Percentiles rank a stretch among this genome's conserved stretches.
These are phyloP conservation scores for Trichosporon asahii DNA, from an alignment of 1,284 basidiomycete genomes.

Conservation along the genomic window DNA sequence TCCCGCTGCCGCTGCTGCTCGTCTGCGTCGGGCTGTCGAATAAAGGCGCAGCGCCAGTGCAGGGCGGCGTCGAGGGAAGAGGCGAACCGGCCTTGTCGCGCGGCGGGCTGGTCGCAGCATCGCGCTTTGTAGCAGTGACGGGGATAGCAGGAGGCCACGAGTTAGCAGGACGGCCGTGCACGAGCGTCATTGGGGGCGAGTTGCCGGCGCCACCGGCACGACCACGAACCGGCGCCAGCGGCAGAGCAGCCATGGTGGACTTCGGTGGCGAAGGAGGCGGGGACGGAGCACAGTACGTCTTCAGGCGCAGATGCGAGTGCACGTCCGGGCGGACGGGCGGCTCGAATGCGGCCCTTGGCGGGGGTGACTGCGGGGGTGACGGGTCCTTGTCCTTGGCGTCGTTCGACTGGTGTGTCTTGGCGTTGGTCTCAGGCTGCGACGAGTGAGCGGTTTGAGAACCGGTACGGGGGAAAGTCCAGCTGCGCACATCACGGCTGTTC, in stretches of 20 bases:
- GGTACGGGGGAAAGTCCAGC: slow-evolving; percentile 41
- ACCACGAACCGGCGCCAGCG: slow-evolving; percentile 14
- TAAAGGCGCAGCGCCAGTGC: neutral
- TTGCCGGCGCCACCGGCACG: neutral
- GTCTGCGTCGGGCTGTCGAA: slow-evolving; percentile 13
- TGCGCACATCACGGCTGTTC: slow-evolving; percentile 10
- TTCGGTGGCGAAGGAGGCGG: slow-evolving; percentile 48
- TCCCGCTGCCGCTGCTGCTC: neutral
- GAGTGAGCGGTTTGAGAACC: neutral
- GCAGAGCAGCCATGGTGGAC: slow-evolving; percentile 6
- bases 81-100: slow-evolving; percentile 8
- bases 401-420: neutral
- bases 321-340: slow-evolving; percentile 45
- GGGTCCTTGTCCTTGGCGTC: neutral
- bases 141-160: slow-evolving; percentile 1
- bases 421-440: neutral
- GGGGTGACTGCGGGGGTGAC: slow-evolving; percentile 17
- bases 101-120: slow-evolving; percentile 29
- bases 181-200: slow-evolving; percentile 30
- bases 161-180: slow-evolving; percentile 44
- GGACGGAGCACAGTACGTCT: slow-evolving; percentile 49
- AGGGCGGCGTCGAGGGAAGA: neutral
- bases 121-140: slow-evolving; percentile 46
- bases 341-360: slow-evolving; percentile 38
- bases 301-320: slow-evolving; percentile 43